Evolutionary conservation across 192 early-diverging fungal species (phyloP).

Genomic region (Entomortierella lignicola): DNA sequence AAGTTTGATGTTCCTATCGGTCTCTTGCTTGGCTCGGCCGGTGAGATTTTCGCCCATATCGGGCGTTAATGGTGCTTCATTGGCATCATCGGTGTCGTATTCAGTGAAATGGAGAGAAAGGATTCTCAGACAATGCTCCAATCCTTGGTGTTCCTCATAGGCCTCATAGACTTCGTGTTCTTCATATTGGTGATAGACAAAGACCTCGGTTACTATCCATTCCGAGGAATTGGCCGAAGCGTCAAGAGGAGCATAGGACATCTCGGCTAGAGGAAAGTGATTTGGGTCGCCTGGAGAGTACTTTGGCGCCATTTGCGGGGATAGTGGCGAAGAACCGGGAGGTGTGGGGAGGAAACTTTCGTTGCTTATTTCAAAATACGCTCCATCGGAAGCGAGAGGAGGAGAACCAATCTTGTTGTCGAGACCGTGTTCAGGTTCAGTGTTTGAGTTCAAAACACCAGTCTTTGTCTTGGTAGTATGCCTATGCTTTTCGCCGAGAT

Average conservation of each 20-base stretch:
- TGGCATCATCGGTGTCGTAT: constrained; percentile 10
- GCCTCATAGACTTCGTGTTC: constrained; percentile 31
- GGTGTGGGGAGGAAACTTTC: constrained; percentile 37
- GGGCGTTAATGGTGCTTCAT: constrained; percentile 1
- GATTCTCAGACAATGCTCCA: constrained; percentile 34
- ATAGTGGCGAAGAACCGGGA: constrained; percentile 28
- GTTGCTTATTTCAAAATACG: not conserved
- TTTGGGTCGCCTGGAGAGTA: not conserved
- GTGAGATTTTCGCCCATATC: no score
- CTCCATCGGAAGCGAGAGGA: not conserved
- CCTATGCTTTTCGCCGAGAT: not conserved
- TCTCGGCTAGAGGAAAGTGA: not conserved
- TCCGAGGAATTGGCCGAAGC: not conserved
- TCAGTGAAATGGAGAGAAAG: constrained; percentile 21
- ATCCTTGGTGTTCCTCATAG: constrained; percentile 41
- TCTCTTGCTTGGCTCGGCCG: not conserved
- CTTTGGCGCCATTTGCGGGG: constrained; percentile 20
- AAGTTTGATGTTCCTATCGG: not conserved
- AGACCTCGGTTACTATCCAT: not conserved
- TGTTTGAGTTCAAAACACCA: not conserved
- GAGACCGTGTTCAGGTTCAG: constrained; percentile 2
- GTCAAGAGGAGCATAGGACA: not conserved
- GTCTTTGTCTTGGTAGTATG: not conserved
- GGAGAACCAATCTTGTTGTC: not conserved
- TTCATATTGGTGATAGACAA: constrained; percentile 20